These are phyloP conservation scores for Plantago major DNA, from an alignment of 257 asterid genomes.

Conservation along the genomic window DNA sequence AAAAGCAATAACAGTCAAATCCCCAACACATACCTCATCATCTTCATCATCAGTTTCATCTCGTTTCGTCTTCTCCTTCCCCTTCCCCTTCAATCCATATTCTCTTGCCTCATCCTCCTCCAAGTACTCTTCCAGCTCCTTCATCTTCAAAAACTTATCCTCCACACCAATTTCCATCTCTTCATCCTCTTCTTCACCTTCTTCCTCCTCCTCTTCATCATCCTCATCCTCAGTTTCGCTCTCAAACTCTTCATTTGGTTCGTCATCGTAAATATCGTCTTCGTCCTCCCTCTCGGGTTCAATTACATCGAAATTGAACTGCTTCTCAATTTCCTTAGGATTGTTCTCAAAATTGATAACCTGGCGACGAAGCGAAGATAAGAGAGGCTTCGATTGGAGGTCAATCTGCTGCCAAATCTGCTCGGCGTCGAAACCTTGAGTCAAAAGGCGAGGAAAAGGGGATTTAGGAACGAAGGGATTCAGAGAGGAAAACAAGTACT, in stretches of 20 bases:
- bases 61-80: conserved; percentile 39
- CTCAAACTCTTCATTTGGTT: conserved; percentile 18
- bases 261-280: background rate
- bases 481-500: conserved; percentile 50
- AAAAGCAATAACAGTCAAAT: background rate
- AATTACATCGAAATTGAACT: conserved; percentile 29
- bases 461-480: conserved; percentile 60
- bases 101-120: conserved; percentile 71
- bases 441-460: conserved; percentile 47
- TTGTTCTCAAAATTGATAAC: conserved; percentile 62
- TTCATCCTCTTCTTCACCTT: conserved; percentile 13
- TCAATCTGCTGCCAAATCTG: conserved; percentile 98
- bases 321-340: conserved; percentile 43
- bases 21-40: conserved; percentile 38
- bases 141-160: conserved; percentile 74
- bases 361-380: conserved; percentile 57
- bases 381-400: conserved; percentile 66
- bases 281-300: conserved; percentile 15
- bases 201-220: conserved; percentile 28
- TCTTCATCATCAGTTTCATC: conserved; percentile 27
- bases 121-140: conserved; percentile 73
- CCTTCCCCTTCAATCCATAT: conserved; percentile 58
- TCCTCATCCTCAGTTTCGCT: conserved; percentile 23
- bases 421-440: conserved; percentile 66
- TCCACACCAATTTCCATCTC: conserved; percentile 37